Conservation (phyloP, 768 basidiomycete species). For the Trametes elegans region DNA sequence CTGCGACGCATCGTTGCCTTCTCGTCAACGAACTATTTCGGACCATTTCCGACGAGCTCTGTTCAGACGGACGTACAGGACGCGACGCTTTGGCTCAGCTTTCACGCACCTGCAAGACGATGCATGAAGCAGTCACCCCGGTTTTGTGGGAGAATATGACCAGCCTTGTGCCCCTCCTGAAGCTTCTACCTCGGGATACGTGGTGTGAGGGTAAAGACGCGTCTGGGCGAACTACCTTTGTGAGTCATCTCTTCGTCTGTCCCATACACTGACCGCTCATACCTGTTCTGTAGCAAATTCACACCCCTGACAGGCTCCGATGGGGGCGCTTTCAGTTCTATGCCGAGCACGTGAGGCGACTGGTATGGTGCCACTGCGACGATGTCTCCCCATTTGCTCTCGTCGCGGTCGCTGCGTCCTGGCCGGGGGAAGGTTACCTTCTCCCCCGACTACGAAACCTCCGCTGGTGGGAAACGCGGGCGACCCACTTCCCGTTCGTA, state of each 20-base stretch:
- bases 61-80: not conserved
- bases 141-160: not conserved
- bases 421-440: not conserved
- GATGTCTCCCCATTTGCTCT: slow-evolving; percentile 3
- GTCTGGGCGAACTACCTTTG: not conserved
- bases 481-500: not conserved
- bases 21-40: not conserved
- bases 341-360: not conserved
- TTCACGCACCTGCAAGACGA: not conserved
- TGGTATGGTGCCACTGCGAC: not conserved
- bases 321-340: slow-evolving; percentile 6
- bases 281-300: not conserved
- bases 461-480: not conserved
- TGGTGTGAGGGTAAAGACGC: not conserved
- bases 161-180: not conserved
- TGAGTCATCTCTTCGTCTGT: not conserved
- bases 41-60: not conserved
- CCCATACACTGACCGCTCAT: not conserved
- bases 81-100: not conserved
- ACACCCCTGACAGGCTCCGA: not conserved
- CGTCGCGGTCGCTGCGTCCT: not conserved
- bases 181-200: not conserved
- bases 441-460: not conserved
- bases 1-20: slow-evolving; percentile 1
- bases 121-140: not conserved